A percentile compares a stretch with the other conserved stretches of the same genome.
Evolutionary conservation across 2,329 filamentous ascomycete genomes (phyloP).

Genomic region (Cadophora sp.): DNA sequence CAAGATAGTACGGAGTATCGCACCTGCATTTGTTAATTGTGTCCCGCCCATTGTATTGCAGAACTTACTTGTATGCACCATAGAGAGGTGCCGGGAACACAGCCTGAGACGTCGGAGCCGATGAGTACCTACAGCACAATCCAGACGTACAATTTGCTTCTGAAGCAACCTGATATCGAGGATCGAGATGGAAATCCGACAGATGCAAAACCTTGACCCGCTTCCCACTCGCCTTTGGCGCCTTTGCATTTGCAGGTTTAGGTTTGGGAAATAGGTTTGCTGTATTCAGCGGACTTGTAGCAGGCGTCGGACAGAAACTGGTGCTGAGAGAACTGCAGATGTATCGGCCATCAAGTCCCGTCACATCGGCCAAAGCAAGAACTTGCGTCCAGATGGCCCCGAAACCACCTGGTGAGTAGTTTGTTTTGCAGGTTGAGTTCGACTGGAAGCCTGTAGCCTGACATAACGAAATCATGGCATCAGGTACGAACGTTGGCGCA

Average conservation of each 20-base stretch:
- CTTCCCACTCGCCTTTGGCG: constrained; percentile 56
- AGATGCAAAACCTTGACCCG: constrained; percentile 62
- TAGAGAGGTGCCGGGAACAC: constrained; percentile 58
- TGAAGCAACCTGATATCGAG: constrained; percentile 57
- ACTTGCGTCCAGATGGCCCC: constrained; percentile 65
- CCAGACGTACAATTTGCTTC: constrained; percentile 59
- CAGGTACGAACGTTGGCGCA: constrained; percentile 55
- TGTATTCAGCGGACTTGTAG: constrained; percentile 52
- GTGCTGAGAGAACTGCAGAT: constrained; percentile 59
- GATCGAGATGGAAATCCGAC: constrained; percentile 62
- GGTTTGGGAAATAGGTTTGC: constrained; percentile 58
- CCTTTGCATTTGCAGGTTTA: constrained; percentile 53
- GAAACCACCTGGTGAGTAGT: constrained; percentile 54
- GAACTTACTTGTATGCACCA: constrained; percentile 54
- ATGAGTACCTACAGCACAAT: constrained; percentile 56
- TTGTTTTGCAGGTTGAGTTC: constrained; percentile 53
- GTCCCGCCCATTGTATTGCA: not conserved
- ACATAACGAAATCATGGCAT: constrained; percentile 58
- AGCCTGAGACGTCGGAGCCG: constrained; percentile 47
- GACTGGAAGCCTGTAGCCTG: constrained; percentile 53
- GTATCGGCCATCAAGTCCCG: constrained; percentile 60
- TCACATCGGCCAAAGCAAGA: constrained; percentile 58
- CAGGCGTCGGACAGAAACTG: constrained; percentile 55
- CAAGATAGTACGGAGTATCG: constrained; percentile 64
- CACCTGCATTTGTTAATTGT: constrained; percentile 45